Evolutionary conservation across 345 rosid genomes (phyloP), one percentile per base, ranked within the genome.

Genomic region (Rhizophora mangle): DNA sequence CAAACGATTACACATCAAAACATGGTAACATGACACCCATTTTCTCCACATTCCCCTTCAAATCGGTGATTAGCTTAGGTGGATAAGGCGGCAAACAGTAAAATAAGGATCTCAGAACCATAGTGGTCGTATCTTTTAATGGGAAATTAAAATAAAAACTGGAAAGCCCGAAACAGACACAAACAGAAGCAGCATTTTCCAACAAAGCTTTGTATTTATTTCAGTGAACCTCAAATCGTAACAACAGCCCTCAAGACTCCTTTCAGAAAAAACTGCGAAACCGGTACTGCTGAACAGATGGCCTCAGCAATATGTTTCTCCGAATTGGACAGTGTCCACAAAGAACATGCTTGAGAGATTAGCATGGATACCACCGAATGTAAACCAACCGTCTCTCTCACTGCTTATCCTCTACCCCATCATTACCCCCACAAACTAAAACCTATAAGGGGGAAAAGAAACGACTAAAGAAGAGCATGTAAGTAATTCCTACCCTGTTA

Each of bases 401-500:
- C 30, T 24, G 60, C 59, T 22, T 24, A 24, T 56, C 29, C 30
- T 3, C 60, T 27, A 24, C 49, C 49, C 49, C 49, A 43, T 43
- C 18, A 13, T 43, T 3, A 43, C 49, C 49, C 49, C 49, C 49
- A 43, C 18, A 43, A 43, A 13, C 49, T 43, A 56, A 22, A 56
- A 56, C 31, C 19, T 21, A 56, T 10, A 16, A 21, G 7, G 53
- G 31, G 29, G 60, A 10, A 56, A 24, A 27, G 16, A 22, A 56
- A 10, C 16, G 11, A 56, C 60, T 21, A 27, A 24, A 27, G 31
- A 56, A 56, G 31, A 56, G 60, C 30, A 56, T 4, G 22, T 26
- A 53, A 64, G 70, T 47, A 66, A 76, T 63, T 24, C 73, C 81
- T 77, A 72, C 5, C 30, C 20, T 60, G 78, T 77, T 74, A 67